Conservation (phyloP, 2,329 filamentous ascomycete genomes). For the Ceratocystis eucalypticola region DNA sequence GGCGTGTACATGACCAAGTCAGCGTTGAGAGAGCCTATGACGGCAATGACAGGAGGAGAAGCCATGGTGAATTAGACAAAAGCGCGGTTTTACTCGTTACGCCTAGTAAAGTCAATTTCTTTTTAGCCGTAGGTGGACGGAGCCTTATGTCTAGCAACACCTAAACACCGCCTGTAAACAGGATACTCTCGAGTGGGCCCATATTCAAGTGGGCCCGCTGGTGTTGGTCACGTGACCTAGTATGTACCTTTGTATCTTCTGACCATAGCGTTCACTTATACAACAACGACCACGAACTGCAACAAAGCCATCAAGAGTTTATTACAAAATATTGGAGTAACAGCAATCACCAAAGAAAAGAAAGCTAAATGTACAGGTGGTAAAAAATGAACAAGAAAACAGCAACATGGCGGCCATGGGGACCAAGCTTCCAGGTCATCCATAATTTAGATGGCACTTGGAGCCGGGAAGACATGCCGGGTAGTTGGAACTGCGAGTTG, state of each 20-base stretch:
- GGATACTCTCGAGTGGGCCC: not conserved
- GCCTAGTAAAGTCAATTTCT: not conserved
- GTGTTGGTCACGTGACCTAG: not conserved
- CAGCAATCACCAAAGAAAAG: slow-evolving; percentile 9
- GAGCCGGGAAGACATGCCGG: not conserved
- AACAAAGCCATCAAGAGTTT: not conserved
- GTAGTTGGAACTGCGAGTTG: not conserved
- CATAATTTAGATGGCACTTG: not conserved
- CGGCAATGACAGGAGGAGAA: slow-evolving; percentile 37
- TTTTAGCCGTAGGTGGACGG: not conserved
- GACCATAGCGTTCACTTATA: not conserved
- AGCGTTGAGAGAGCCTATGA: slow-evolving; percentile 60
- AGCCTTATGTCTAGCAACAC: not conserved
- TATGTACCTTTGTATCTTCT: not conserved
- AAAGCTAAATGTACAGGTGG: not conserved
- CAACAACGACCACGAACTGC: not conserved
- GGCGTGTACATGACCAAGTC: slow-evolving; percentile 58
- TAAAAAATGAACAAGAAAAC: not conserved
- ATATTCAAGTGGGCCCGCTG: slow-evolving; percentile 4
- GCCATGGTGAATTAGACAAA: not conserved
- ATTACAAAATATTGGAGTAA: not conserved
- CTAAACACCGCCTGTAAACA: not conserved
- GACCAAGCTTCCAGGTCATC: not conserved
- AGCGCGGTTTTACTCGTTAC: not conserved
- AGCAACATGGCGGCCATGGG: not conserved